phyloP scores from a whole-genome alignment of 1,139 yeast species.

The Nakaseomyces bracarensis region DNA sequence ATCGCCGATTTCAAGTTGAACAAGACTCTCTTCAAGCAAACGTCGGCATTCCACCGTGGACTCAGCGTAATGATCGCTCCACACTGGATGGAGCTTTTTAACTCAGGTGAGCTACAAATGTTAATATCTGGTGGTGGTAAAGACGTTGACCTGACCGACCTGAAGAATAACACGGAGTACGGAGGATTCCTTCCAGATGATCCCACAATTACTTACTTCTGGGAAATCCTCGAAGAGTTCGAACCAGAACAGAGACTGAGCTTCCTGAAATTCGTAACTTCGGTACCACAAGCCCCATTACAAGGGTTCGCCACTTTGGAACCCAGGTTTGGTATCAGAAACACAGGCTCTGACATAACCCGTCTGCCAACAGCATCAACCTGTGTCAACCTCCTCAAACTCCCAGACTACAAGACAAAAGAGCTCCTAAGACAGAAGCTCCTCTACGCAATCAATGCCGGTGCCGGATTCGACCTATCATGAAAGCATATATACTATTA shows the following conservation, averaged over 20 bases:
- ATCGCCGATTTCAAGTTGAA: constrained; percentile 76
- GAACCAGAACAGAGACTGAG: constrained; percentile 49
- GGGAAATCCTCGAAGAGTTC: constrained; percentile 72
- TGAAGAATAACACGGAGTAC: constrained; percentile 52
- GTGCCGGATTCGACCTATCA: constrained; percentile 80
- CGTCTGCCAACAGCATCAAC: constrained; percentile 89
- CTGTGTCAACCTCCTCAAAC: constrained; percentile 75
- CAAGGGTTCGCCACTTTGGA: constrained; percentile 68
- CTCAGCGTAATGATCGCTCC: constrained; percentile 58
- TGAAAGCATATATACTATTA: constrained; percentile 19
- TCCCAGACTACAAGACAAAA: constrained; percentile 74
- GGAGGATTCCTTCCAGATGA: constrained; percentile 61
- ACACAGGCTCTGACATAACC: constrained; percentile 47
- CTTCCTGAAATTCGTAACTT: constrained; percentile 78
- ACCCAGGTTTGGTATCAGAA: constrained; percentile 77
- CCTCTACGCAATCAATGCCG: constrained; percentile 67
- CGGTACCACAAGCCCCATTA: constrained; percentile 85
- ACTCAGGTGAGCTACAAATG: constrained; percentile 73
- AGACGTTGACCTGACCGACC: constrained; percentile 62
- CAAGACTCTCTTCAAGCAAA: constrained; percentile 49
- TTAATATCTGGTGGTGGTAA: constrained; percentile 74
- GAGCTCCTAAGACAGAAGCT: constrained; percentile 51
- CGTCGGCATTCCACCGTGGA: constrained; percentile 62
- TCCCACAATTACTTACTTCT: constrained; percentile 51
- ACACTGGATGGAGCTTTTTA: constrained; percentile 77